Evolutionary conservation across 352 stramenopile species (phyloP).

Genomic region (Phytopythium litorale): DNA sequence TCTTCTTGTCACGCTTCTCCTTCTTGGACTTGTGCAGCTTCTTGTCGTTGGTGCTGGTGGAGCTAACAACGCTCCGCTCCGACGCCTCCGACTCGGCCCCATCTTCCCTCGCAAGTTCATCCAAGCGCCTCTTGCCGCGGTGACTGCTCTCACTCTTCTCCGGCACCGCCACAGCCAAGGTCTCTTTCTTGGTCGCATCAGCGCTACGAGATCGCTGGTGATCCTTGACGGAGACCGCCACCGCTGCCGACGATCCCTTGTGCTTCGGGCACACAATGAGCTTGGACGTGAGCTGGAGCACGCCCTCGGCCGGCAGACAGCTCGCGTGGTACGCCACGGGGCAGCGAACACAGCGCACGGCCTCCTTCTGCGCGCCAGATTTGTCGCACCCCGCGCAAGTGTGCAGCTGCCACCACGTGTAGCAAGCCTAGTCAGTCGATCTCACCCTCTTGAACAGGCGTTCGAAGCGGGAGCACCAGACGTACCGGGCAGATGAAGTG

Average conservation of each 20-base stretch:
- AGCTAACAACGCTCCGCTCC: constrained; percentile 14
- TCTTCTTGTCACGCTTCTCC: constrained; percentile 57
- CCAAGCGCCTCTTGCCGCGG: constrained; percentile 20
- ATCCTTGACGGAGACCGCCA: not conserved
- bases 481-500: constrained; percentile 80
- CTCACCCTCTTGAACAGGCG: not conserved
- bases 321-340: constrained; percentile 78
- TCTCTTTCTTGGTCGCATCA: constrained; percentile 4
- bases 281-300: constrained; percentile 57
- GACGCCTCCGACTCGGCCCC: constrained; percentile 37
- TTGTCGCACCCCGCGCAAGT: constrained; percentile 76
- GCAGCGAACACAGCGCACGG: constrained; percentile 75
- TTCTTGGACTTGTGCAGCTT: constrained; percentile 38
- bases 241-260: not conserved
- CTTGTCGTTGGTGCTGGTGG: constrained; percentile 23
- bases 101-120: constrained; percentile 14
- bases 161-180: not conserved
- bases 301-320: constrained; percentile 57
- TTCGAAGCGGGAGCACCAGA: constrained; percentile 1
- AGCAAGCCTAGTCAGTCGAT: not conserved
- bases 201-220: not conserved
- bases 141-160: constrained; percentile 3
- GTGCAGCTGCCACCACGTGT: constrained; percentile 32
- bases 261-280: constrained; percentile 77
- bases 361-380: constrained; percentile 73